phyloP scores from a whole-genome alignment of 179 eudicot genomes.

The Amaranthus tricolor region DNA sequence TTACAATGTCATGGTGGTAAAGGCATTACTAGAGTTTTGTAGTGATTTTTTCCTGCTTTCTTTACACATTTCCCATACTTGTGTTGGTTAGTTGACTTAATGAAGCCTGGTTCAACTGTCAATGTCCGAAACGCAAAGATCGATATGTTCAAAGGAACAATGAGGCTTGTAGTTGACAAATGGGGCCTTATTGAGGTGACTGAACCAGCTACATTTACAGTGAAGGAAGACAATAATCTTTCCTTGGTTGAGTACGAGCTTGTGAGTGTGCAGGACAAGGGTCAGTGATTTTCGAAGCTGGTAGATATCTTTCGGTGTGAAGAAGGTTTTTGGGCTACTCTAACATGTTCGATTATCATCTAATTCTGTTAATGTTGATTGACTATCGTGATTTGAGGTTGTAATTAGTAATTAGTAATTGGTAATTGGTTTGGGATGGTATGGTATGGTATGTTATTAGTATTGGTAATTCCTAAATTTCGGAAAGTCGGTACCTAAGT shows the following conservation, averaged over 20 bases:
- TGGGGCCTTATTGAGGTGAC: constrained; percentile 40
- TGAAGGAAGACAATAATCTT: constrained; percentile 32
- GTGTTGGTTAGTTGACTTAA: constrained; percentile 33
- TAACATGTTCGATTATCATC: constrained; percentile 12
- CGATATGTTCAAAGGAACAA: constrained; percentile 38
- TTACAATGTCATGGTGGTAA: too few relatives aligned
- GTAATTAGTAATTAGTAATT: constrained; percentile 12
- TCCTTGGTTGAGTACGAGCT: constrained; percentile 36
- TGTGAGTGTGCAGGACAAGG: constrained; percentile 23
- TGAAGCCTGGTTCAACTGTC: constrained; percentile 38
- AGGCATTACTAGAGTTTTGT: neutral
- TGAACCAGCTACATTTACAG: constrained; percentile 32
- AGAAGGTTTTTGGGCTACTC: constrained; percentile 18
- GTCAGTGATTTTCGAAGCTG: constrained; percentile 13
- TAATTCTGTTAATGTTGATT: constrained; percentile 8
- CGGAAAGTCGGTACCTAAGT: constrained; percentile 12
- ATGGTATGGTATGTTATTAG: constrained; percentile 10
- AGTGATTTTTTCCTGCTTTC: neutral
- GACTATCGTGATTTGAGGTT: constrained; percentile 11
- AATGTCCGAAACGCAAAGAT: constrained; percentile 38
- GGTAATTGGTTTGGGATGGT: constrained; percentile 23
- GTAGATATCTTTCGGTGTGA: constrained; percentile 5
- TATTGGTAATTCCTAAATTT: neutral
- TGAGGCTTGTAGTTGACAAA: constrained; percentile 46
- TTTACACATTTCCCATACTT: constrained; percentile 1